Evolutionary conservation across 768 basidiomycete genomes (phyloP), one percentile per base, ranked within the genome.

Genomic region (Rhodotorula toruloides): DNA sequence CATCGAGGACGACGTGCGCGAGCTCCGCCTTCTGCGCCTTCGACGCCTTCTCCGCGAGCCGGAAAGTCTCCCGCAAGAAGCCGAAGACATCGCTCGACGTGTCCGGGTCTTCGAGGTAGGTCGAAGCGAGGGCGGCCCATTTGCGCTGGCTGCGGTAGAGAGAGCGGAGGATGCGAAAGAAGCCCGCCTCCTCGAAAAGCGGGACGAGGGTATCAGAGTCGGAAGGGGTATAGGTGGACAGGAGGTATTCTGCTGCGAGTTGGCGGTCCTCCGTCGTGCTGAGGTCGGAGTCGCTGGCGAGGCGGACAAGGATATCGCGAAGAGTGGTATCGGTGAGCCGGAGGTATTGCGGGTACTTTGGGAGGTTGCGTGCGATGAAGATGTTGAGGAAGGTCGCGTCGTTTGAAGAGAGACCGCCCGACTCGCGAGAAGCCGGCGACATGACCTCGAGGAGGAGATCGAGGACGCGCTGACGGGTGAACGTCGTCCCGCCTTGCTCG

Each of bases 321-420:
- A 92, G 81, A 7, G 83, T 80, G 65, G 83, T 86, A 1, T 87
- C 84, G 0, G 86, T 78, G 47, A 91, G 80, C 60, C 83, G 77
- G 54, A 91, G 82, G 77, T 86, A 90, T 77, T 96, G 92, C 2
- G 88, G 86, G 78, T 98, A 99, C 79, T 97, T 98, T 0, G 96
- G 91, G 17, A 96, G 85, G 77, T 98, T 99, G 64, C 93, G 87
- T 7, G 96, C 90, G 62, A 98, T 83, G 78, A 99, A 99, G 67
- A 99, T 98, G 75, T 93, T 86, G 55, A 94, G 82, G 77, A 99
- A 89, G 6, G 89, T 91, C 63, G 80, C 79, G 75, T 90, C 91
- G 46, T 82, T 77, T 36, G 83, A 77, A 0, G 84, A 78, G 34
- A 91, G 78, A 54, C 81, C 80, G 25, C 36, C 27, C 11, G 49